Conservation (phyloP, 768 basidiomycete genomes). For the Mycena leptocephala region DNA sequence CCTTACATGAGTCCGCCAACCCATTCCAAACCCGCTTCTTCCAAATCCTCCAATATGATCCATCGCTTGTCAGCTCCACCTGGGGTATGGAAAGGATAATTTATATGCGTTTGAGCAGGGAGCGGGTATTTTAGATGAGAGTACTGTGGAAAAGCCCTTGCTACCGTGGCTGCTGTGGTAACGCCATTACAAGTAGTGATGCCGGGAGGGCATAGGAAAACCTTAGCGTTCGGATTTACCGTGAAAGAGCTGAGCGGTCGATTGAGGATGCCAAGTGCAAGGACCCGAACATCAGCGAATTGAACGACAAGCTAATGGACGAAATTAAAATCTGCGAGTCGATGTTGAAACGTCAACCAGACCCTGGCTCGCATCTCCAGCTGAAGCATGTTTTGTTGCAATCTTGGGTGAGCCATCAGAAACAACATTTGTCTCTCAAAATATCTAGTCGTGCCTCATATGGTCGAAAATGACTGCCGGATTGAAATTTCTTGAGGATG, state of each 20-base stretch:
- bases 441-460: slow-evolving; percentile 71
- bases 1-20: slow-evolving; percentile 81
- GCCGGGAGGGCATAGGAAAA: slow-evolving; percentile 80
- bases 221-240: slow-evolving; percentile 79
- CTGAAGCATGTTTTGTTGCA: slow-evolving; percentile 79
- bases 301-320: slow-evolving; percentile 74
- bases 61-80: slow-evolving; percentile 81
- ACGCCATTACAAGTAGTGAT: slow-evolving; percentile 63
- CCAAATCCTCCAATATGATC: slow-evolving; percentile 65
- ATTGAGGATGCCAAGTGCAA: slow-evolving; percentile 79
- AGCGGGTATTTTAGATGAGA: slow-evolving; percentile 68
- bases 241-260: slow-evolving; percentile 70
- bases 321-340: slow-evolving; percentile 12
- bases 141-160: slow-evolving; percentile 39
- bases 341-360: slow-evolving; percentile 42
- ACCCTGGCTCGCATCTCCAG: slow-evolving; percentile 80
- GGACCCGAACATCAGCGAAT: slow-evolving; percentile 79
- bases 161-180: slow-evolving; percentile 45
- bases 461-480: slow-evolving; percentile 80
- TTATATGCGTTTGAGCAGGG: slow-evolving; percentile 68
- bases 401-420: slow-evolving; percentile 45
- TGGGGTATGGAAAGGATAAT: slow-evolving; percentile 84
- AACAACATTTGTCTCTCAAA: background rate
- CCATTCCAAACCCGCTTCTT: slow-evolving; percentile 78
- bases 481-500: slow-evolving; percentile 78